Conservation (phyloP, 257 asterid genomes). For the Nicotiana sylvestris region DNA sequence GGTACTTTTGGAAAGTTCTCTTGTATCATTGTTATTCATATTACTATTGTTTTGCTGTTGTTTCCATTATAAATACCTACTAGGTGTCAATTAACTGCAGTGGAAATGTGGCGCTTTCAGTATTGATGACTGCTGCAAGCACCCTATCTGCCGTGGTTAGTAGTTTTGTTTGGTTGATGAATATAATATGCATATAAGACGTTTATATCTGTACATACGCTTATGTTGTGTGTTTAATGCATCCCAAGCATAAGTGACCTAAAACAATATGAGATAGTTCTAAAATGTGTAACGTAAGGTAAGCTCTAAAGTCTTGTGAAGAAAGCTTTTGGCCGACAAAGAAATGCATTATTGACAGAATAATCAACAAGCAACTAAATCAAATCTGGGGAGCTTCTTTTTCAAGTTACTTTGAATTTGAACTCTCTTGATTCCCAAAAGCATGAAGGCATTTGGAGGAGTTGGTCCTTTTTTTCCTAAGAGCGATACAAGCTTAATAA, state of each 20-base stretch:
- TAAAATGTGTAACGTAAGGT: neutral
- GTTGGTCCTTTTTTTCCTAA: neutral
- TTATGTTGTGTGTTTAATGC: neutral
- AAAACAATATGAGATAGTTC: neutral
- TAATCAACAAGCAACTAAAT: neutral
- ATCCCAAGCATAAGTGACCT: neutral
- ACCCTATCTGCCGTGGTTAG: conserved; percentile 88
- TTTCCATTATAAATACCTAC: conserved; percentile 19
- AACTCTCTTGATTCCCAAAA: neutral
- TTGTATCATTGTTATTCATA: neutral
- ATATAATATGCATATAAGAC: neutral
- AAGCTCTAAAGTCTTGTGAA: neutral
- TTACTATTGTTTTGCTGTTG: neutral
- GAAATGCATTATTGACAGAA: neutral
- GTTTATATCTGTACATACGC: neutral
- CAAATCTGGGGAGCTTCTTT: neutral
- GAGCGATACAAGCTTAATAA: neutral
- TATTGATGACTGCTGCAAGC: conserved; percentile 93
- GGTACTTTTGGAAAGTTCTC: neutral
- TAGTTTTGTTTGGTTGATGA: conserved; percentile 14
- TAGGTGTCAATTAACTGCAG: conserved; percentile 39
- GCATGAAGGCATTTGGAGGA: neutral
- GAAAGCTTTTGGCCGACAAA: neutral
- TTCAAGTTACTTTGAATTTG: neutral
- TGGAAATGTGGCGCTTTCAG: conserved; percentile 95